Conservation (phyloP, 2,329 filamentous ascomycete species). For the Proliferodiscus dingleyae region DNA sequence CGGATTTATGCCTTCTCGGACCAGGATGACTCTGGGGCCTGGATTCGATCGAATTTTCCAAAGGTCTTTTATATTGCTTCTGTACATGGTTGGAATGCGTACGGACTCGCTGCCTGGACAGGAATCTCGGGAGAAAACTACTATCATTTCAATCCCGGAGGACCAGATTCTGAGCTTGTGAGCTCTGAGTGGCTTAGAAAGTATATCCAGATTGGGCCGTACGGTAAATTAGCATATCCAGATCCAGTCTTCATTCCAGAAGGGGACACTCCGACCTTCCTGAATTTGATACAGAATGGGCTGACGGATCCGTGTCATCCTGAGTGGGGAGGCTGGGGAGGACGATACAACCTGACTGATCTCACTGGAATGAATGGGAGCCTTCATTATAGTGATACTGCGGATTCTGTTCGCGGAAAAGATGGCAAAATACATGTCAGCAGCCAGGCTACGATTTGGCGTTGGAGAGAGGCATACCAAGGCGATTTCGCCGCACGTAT, state of each 20-base stretch:
- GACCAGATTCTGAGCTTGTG: conserved; percentile 38
- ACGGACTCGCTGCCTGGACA: conserved; percentile 40
- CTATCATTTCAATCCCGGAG: conserved; percentile 40
- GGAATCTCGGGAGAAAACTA: conserved; percentile 42
- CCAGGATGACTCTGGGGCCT: conserved; percentile 43
- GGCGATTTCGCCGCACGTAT: conserved; percentile 45
- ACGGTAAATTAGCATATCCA: conserved; percentile 30
- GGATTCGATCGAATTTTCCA: conserved; percentile 42
- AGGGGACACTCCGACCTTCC: conserved; percentile 37
- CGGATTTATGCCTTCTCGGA: conserved; percentile 44
- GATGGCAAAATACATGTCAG: conserved; percentile 27
- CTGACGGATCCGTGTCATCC: conserved; percentile 33
- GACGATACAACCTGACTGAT: conserved; percentile 27
- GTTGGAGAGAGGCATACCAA: conserved; percentile 45
- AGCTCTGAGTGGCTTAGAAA: conserved; percentile 39
- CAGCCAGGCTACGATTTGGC: conserved; percentile 46
- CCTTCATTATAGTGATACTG: conserved; percentile 20
- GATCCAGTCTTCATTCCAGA: conserved; percentile 41
- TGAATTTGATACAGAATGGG: conserved; percentile 36
- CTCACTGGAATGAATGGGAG: no score
- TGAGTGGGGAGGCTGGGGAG: conserved; percentile 37
- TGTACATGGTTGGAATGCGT: conserved; percentile 42
- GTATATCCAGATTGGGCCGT: conserved; percentile 42
- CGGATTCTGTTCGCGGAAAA: conserved; percentile 30
- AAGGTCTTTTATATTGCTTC: conserved; percentile 43